Base-by-base conservation (phyloP, 768 basidiomycete genomes). In the Russula abietina region DNA sequence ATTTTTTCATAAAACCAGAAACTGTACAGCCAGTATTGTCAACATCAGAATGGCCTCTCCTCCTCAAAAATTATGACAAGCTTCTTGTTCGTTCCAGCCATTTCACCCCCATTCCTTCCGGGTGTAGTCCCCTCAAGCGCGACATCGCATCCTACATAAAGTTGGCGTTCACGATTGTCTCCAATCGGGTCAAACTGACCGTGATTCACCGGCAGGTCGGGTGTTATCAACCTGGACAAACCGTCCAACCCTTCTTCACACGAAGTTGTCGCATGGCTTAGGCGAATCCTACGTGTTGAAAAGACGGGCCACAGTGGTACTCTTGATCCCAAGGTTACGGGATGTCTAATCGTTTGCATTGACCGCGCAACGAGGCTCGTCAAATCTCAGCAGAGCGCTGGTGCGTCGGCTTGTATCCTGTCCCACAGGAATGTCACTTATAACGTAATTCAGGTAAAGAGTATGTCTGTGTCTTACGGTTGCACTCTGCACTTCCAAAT, bases 301-400 rank as follows among this genome's bases (percentile, higher is more conserved):
- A 98, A 99, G 78, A 99, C 97, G 0, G 97, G 97, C 46, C 97
- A 99, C 77, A 97, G 94, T 63, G 97, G 97, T 68, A 99, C 97
- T 49, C 83, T 99, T 52, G 97, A 99, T 74, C 97, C 97, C 53
- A 99, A 99, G 75, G 97, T 99, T 68, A 99, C 97, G 56, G 97
- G 97, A 16, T 99, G 97, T 76, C 74, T 99, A 68, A 98, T 98
- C 71, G 97, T 99, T 46, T 99, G 97, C 74, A 97, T 99, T 73
- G 97, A 99, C 78, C 91, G 96, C 60, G 97, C 97, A 14, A 99
- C 97, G 8, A 82, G 97, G 69, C 80, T 99, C 36, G 97, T 99
- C 33, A 99, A 99, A 77, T 95, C 93, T 36, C 97, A 99, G 74
- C 97, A 99, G 75, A 93, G 94, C 55, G 97, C 96, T 76, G 95